Evolutionary conservation across 2,329 filamentous ascomycete species (phyloP).

Genomic region (Aureobasidium sp.): DNA sequence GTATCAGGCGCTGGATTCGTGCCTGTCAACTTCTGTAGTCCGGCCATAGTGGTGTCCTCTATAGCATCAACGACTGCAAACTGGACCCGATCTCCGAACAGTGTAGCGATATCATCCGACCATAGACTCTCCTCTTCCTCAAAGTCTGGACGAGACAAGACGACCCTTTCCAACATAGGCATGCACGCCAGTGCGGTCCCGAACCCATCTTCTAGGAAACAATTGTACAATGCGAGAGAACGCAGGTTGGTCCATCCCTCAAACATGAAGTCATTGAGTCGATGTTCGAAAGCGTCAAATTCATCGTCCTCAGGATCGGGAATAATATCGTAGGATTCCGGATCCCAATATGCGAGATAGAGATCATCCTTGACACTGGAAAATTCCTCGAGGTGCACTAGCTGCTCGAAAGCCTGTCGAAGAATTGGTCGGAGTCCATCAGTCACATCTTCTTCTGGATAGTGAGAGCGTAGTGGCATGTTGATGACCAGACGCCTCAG

Average conservation of each 20-base stretch:
- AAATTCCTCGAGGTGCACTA: neutral
- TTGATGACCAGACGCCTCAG: neutral
- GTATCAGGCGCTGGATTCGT: no score
- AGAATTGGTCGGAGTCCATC: neutral
- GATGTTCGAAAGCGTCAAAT: neutral
- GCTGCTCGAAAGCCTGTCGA: neutral
- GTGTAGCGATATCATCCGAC: neutral
- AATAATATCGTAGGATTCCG: neutral
- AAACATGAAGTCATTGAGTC: neutral
- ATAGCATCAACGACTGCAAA: neutral
- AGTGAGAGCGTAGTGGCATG: conserved; percentile 1
- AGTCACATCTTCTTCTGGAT: neutral
- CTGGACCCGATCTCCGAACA: neutral
- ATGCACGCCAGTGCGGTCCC: neutral
- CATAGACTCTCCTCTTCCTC: no score
- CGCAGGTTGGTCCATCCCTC: neutral
- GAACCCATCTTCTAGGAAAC: neutral
- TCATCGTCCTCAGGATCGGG: no score
- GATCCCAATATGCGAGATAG: neutral
- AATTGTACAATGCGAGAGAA: neutral
- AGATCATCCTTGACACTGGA: neutral
- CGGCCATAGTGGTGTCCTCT: neutral
- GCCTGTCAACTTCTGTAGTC: neutral
- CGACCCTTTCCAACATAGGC: neutral
- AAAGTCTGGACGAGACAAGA: neutral